A percentile compares a stretch with the other conserved stretches of the same genome.
Evolutionary conservation across 805 yeast genomes (phyloP).

Genomic region (Cyberlindnera subsufficiens): DNA sequence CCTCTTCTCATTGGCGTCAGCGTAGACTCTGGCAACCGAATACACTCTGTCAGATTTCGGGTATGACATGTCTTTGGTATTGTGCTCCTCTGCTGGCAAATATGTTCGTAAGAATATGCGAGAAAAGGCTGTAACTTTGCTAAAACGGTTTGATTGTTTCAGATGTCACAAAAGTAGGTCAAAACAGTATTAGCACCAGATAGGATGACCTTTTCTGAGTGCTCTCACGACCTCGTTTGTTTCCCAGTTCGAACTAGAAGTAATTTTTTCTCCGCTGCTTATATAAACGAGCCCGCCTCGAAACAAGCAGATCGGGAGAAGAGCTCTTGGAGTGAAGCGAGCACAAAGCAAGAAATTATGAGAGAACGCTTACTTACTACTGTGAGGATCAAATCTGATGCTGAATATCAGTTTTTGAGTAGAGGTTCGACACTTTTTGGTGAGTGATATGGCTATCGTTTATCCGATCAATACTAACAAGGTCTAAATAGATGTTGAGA

Average conservation of each 20-base stretch:
- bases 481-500: conserved; percentile 14
- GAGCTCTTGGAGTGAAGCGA: no score
- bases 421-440: conserved; percentile 1
- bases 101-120: no score
- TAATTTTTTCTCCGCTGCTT: no score
- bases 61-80: conserved; percentile 9
- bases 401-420: not conserved
- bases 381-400: not conserved
- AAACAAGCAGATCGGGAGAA: no score
- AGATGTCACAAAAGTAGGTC: not conserved
- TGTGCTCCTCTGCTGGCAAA: not conserved
- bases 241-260: no score
- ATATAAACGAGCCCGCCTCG: no score
- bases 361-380: conserved; percentile 12
- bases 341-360: conserved; percentile 1
- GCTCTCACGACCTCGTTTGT: no score
- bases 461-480: not conserved
- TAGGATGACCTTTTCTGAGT: no score
- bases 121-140: no score
- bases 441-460: not conserved
- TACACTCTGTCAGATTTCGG: conserved; percentile 26
- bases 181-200: no score
- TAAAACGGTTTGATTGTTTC: no score
- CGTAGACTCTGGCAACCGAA: conserved; percentile 59
- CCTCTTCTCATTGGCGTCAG: conserved; percentile 63